A percentile compares a stretch with the other conserved stretches of the same genome.
These are phyloP conservation scores for Raffaelea albimanens DNA, from an alignment of 2,329 filamentous ascomycete species.

Conservation along the genomic window DNA sequence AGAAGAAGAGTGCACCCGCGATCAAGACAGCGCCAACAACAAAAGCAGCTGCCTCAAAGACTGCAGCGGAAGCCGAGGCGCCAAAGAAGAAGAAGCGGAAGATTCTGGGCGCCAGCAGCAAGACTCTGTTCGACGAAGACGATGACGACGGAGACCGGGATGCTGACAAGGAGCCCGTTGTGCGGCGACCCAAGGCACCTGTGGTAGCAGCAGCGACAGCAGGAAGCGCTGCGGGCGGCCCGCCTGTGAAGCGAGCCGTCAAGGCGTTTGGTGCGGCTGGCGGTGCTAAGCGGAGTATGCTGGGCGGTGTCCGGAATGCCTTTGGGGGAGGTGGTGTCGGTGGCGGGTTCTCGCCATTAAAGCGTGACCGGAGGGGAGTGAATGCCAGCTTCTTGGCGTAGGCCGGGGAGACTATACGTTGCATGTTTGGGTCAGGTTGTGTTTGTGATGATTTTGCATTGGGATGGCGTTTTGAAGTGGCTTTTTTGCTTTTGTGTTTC, in stretches of 20 bases:
- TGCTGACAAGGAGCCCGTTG: background rate
- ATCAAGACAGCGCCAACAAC: slow-evolving; percentile 9
- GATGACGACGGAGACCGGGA: slow-evolving; percentile 34
- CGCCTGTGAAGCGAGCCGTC: slow-evolving; percentile 13
- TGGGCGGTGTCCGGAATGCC: slow-evolving; percentile 29
- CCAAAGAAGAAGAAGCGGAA: slow-evolving; percentile 64
- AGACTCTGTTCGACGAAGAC: slow-evolving; percentile 64
- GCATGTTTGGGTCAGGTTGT: background rate
- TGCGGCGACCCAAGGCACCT: background rate
- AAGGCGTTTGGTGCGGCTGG: slow-evolving; percentile 15
- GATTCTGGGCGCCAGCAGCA: slow-evolving; percentile 50
- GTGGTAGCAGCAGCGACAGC: slow-evolving; percentile 26
- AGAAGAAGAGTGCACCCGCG: slow-evolving; percentile 4
- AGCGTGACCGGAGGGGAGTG: slow-evolving; percentile 56
- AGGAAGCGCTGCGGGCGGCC: slow-evolving; percentile 17
- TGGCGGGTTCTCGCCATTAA: slow-evolving; percentile 58
- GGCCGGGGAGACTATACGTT: background rate
- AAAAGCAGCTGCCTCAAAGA: background rate
- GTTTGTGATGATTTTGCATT: background rate
- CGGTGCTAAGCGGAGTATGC: slow-evolving; percentile 17
- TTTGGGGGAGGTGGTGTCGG: slow-evolving; percentile 30
- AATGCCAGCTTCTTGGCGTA: slow-evolving; percentile 49
- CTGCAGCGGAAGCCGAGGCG: slow-evolving; percentile 16
- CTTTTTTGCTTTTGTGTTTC: background rate
- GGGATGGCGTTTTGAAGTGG: background rate